These are phyloP conservation scores for Croton setiger DNA, from an alignment of 441 rosid genomes.

Conservation along the genomic window DNA sequence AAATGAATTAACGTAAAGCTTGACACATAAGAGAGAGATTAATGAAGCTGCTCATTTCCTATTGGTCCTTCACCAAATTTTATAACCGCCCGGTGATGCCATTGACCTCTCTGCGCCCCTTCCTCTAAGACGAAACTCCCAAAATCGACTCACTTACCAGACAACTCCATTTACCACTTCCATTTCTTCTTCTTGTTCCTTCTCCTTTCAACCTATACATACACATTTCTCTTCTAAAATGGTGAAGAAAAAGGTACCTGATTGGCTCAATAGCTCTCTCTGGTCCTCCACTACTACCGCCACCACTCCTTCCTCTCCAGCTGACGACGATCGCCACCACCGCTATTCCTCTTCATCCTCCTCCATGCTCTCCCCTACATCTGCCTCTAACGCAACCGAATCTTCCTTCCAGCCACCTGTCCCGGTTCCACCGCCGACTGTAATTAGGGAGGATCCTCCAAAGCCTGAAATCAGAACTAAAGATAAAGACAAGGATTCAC, in stretches of 20 bases:
- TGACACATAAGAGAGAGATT: too few relatives aligned
- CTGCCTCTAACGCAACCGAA: conserved; percentile 22
- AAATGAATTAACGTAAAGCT: too few relatives aligned
- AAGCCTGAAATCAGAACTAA: conserved; percentile 36
- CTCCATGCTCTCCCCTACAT: conserved; percentile 9
- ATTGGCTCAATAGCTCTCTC: conserved; percentile 94
- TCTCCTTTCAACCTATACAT: neutral
- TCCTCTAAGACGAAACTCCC: conserved; percentile 1
- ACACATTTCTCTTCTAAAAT: conserved; percentile 21
- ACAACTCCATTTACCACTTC: conserved; percentile 1
- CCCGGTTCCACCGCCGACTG: conserved; percentile 40
- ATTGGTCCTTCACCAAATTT: neutral
- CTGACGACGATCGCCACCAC: conserved; percentile 21
- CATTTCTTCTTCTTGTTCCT: neutral
- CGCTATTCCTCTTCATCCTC: too few relatives aligned
- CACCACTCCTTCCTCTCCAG: conserved; percentile 24
- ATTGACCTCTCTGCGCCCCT: neutral
- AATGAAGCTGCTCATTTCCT: too few relatives aligned
- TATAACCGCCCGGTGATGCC: neutral
- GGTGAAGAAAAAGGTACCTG: conserved; percentile 90
- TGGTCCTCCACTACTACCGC: conserved; percentile 63
- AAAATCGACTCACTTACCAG: neutral
- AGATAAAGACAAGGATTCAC: conserved; percentile 37
- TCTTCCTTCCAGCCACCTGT: conserved; percentile 25
- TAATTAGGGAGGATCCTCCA: conserved; percentile 12